A percentile compares a stretch with the other conserved stretches of the same genome.
These are phyloP conservation scores for Lepidium didymum DNA, from an alignment of 345 rosid species.

Conservation along the genomic window DNA sequence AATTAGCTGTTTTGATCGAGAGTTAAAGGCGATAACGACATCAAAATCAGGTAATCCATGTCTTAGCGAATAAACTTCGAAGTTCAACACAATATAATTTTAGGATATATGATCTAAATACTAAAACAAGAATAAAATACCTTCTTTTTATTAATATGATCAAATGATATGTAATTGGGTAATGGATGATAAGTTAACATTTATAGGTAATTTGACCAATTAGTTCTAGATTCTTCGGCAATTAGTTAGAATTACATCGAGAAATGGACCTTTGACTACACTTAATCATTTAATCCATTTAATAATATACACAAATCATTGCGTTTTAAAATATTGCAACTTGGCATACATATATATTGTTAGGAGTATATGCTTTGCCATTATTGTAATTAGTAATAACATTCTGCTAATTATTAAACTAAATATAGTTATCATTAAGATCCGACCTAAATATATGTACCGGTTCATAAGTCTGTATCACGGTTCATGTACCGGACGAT, in stretches of 20 bases:
- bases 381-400: neutral
- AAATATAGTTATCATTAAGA: too few species aligned
- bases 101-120: too few species aligned
- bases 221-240: constrained; percentile 12
- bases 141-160: neutral
- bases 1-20: too few species aligned
- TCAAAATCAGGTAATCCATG: too few species aligned
- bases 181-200: neutral
- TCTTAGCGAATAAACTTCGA: too few species aligned
- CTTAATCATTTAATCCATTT: neutral
- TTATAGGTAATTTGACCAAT: neutral
- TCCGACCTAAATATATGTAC: too few species aligned
- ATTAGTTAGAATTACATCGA: constrained; percentile 3
- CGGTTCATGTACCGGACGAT: neutral
- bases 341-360: neutral
- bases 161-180: neutral
- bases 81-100: too few species aligned
- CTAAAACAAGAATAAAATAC: too few species aligned
- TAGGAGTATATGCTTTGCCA: neutral
- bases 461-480: too few species aligned
- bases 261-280: constrained; percentile 12
- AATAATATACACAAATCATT: constrained; percentile 8
- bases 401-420: too few species aligned
- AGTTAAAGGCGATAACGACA: too few species aligned
- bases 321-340: neutral